A percentile compares a stretch with the other conserved stretches of the same genome.
Conservation (phyloP, 2,329 filamentous ascomycete species). For the Penicillium sp. region DNA sequence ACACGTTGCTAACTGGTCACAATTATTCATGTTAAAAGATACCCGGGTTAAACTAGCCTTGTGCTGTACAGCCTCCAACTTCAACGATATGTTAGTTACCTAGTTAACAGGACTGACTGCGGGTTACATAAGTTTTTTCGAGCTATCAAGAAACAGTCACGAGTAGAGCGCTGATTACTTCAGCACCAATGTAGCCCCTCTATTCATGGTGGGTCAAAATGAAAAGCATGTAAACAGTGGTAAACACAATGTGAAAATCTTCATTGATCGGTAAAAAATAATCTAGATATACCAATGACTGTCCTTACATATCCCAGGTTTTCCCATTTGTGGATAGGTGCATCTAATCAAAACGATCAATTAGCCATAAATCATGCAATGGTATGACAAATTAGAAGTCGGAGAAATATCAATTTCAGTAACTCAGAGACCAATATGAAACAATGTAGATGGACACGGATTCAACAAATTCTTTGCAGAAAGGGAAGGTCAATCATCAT, state of each 20-base stretch:
- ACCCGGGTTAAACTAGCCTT: no score
- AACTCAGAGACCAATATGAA: conserved; percentile 20
- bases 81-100: background rate
- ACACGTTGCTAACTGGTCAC: no score
- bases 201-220: no score
- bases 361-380: conserved; percentile 2
- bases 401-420: background rate
- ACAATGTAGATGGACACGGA: conserved; percentile 19
- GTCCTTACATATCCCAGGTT: background rate
- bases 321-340: background rate
- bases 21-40: no score
- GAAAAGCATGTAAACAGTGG: background rate
- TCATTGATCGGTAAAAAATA: background rate
- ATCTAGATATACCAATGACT: background rate
- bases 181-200: background rate
- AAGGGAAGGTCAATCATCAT: conserved; percentile 22
- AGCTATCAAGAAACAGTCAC: background rate
- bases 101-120: background rate
- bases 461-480: conserved; percentile 19
- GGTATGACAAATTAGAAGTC: background rate
- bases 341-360: background rate
- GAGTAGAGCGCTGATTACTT: background rate
- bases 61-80: background rate
- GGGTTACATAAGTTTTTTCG: background rate
- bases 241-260: background rate